phyloP scores from a whole-genome alignment of 306 rosid species.

The Vachellia pachyceras region DNA sequence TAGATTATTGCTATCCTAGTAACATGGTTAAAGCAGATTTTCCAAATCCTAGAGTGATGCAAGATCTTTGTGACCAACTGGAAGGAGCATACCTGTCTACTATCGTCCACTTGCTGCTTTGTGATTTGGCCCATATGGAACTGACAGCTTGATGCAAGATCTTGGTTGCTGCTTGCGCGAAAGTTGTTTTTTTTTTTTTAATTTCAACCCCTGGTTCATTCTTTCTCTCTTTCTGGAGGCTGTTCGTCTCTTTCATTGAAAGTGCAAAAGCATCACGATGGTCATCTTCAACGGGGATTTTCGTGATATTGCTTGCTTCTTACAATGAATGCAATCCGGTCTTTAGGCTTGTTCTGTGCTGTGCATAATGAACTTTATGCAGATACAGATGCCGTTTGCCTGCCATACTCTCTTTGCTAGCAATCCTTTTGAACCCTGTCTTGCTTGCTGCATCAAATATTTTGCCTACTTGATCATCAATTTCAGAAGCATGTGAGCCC shows the following conservation, averaged over 20 bases:
- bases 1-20: too few relatives aligned
- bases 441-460: background rate
- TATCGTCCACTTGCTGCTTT: too few relatives aligned
- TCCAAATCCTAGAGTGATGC: too few relatives aligned
- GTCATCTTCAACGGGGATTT: slow-evolving; percentile 50
- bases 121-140: too few relatives aligned
- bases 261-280: background rate
- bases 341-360: background rate
- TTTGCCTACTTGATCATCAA: background rate
- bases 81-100: too few relatives aligned
- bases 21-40: too few relatives aligned
- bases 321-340: slow-evolving; percentile 79
- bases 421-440: background rate
- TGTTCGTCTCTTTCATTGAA: slow-evolving; percentile 13
- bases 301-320: slow-evolving; percentile 90
- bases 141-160: too few relatives aligned
- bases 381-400: slow-evolving; percentile 9
- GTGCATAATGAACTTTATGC: slow-evolving; percentile 19
- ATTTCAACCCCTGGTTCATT: background rate
- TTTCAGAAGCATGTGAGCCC: background rate
- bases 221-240: background rate
- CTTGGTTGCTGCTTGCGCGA: too few relatives aligned
- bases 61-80: too few relatives aligned
- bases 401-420: background rate
- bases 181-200: background rate